Percentiles rank a stretch among this genome's conserved stretches.
phyloP scores from a whole-genome alignment of 2,329 filamentous ascomycete species.

The Aschersonia sp. region DNA sequence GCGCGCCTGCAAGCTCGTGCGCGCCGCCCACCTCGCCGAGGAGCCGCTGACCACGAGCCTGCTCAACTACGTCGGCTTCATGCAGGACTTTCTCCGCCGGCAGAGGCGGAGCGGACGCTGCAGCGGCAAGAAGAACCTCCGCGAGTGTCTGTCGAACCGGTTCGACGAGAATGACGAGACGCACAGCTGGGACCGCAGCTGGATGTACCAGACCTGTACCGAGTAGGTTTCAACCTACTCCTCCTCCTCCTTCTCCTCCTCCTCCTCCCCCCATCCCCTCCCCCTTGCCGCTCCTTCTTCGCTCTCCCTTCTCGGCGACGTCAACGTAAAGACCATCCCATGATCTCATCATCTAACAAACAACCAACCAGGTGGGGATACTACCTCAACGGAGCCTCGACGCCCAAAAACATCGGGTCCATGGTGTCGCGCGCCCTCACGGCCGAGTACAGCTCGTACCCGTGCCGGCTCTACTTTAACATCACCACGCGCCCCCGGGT shows the following conservation, averaged over 20 bases:
- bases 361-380: constrained; percentile 51
- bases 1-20: constrained; percentile 23
- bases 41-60: constrained; percentile 25
- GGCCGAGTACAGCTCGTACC: constrained; percentile 43
- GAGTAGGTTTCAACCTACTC: constrained; percentile 22
- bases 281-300: neutral
- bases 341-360: neutral
- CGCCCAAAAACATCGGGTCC: constrained; percentile 48
- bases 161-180: constrained; percentile 8
- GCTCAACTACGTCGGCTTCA: constrained; percentile 37
- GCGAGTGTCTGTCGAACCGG: constrained; percentile 17
- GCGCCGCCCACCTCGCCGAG: constrained; percentile 23
- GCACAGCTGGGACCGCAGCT: constrained; percentile 18
- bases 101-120: constrained; percentile 3
- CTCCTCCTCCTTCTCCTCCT: neutral
- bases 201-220: constrained; percentile 41
- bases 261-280: neutral
- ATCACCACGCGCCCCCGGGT: constrained; percentile 49
- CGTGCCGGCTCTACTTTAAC: constrained; percentile 57
- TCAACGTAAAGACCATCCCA: no score
- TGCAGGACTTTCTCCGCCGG: constrained; percentile 17
- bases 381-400: constrained; percentile 57
- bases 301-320: neutral
- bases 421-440: constrained; percentile 58
- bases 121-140: constrained; percentile 9